Evolutionary conservation across 2,329 filamentous ascomycete species (phyloP).

Genomic region (Diatrype stigma): DNA sequence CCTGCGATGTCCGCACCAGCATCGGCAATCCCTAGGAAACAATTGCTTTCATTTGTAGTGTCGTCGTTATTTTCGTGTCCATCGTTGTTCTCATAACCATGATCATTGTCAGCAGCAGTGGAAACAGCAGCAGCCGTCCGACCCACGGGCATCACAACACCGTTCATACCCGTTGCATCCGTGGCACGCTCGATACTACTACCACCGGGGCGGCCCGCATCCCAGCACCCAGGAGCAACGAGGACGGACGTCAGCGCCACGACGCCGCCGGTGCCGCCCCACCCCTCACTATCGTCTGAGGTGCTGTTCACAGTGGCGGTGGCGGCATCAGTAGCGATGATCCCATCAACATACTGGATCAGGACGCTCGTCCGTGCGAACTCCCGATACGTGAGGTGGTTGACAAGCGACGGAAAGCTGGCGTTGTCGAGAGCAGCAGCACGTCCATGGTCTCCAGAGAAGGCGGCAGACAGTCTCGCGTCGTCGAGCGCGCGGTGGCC

Average conservation of each 20-base stretch:
- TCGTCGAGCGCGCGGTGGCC: too few species aligned
- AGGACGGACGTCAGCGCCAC: conserved; percentile 63
- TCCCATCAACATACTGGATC: conserved; percentile 56
- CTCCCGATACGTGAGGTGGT: conserved; percentile 70
- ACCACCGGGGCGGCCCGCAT: too few species aligned
- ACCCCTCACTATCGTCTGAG: conserved; percentile 50
- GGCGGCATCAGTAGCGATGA: too few species aligned
- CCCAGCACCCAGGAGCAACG: conserved; percentile 58
- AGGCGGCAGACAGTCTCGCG: too few species aligned
- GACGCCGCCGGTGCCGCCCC: conserved; percentile 49
- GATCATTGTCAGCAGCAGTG: too few species aligned
- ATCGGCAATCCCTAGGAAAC: too few species aligned
- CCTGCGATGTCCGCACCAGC: too few species aligned
- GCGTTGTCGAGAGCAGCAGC: conserved; percentile 19
- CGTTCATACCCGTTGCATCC: conserved; percentile 63
- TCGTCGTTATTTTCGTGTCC: too few species aligned
- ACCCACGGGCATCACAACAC: conserved; percentile 37
- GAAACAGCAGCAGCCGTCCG: conserved; percentile 15
- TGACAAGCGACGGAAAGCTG: conserved; percentile 67
- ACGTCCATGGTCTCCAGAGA: too few species aligned
- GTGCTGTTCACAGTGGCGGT: conserved; percentile 60
- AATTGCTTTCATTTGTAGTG: too few species aligned
- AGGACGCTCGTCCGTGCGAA: conserved; percentile 52
- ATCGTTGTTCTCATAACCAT: too few species aligned
- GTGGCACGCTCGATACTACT: conserved; percentile 67